phyloP scores from a whole-genome alignment of 257 asterid genomes.

The Prunella vulgaris region DNA sequence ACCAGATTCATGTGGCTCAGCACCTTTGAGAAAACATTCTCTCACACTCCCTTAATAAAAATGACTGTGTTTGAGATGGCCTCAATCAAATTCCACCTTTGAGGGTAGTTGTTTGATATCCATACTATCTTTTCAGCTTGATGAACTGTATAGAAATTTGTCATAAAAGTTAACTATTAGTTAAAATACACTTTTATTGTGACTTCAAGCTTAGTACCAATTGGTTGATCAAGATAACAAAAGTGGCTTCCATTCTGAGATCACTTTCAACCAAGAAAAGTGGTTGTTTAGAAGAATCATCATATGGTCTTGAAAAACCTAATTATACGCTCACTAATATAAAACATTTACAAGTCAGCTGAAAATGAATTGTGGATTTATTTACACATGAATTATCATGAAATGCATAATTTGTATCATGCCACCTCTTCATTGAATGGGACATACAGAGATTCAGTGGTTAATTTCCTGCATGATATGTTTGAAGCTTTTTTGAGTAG shows the following conservation, averaged over 20 bases:
- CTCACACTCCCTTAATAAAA: too few species aligned
- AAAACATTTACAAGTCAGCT: not conserved
- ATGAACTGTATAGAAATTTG: not conserved
- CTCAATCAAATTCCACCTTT: too few species aligned
- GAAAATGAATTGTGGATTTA: not conserved
- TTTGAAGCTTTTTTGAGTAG: too few species aligned
- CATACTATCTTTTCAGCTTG: too few species aligned
- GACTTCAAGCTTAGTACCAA: not conserved
- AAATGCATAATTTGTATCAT: not conserved
- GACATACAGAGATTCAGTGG: not conserved
- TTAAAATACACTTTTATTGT: not conserved
- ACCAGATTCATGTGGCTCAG: too few species aligned
- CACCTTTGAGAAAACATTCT: too few species aligned
- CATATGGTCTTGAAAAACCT: too few species aligned
- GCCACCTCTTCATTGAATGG: not conserved
- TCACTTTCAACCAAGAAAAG: too few species aligned
- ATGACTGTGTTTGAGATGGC: too few species aligned
- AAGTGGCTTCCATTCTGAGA: not conserved
- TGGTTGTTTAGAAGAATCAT: too few species aligned
- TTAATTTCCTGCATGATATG: not conserved
- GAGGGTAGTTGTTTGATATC: too few species aligned
- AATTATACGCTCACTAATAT: not conserved
- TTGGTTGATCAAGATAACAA: not conserved
- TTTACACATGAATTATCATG: not conserved
- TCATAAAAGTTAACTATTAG: not conserved